Conservation (phyloP, 208 protist species). For the Giardia muris region DNA sequence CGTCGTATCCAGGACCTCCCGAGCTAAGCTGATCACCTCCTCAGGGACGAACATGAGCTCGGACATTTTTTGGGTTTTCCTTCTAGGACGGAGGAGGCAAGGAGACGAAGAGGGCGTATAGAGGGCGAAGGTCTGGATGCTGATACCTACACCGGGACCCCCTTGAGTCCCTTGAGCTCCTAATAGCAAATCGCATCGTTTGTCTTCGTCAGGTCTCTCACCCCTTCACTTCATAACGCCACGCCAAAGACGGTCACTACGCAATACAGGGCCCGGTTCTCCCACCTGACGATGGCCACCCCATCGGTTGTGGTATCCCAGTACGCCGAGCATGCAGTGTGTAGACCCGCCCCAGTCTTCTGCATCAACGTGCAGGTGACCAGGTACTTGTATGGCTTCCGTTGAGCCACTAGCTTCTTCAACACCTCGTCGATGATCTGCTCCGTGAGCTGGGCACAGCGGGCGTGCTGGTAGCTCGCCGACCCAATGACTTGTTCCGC, state of each 20-base stretch:
- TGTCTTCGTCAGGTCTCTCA: too few species aligned
- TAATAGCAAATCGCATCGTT: too few species aligned
- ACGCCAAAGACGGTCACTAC: slow-evolving; percentile 34
- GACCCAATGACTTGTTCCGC: not conserved
- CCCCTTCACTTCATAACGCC: too few species aligned
- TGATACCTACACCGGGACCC: too few species aligned
- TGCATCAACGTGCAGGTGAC: slow-evolving; percentile 67
- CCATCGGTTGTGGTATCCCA: slow-evolving; percentile 70
- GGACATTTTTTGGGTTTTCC: not conserved
- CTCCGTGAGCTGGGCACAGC: not conserved
- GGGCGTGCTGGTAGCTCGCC: slow-evolving; percentile 20
- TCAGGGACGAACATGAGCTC: slow-evolving; percentile 25
- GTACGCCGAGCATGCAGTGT: slow-evolving; percentile 61
- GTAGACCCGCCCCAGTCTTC: slow-evolving; percentile 62
- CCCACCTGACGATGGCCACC: not conserved
- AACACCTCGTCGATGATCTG: slow-evolving; percentile 29
- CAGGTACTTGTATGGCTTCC: slow-evolving; percentile 73
- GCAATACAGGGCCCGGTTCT: slow-evolving; percentile 26
- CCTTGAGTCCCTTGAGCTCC: too few species aligned
- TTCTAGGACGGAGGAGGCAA: too few species aligned
- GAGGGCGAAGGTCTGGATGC: too few species aligned
- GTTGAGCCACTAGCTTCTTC: slow-evolving; percentile 35
- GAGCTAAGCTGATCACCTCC: slow-evolving; percentile 23
- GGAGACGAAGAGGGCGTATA: too few species aligned
- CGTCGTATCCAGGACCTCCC: slow-evolving; percentile 10